Base-by-base conservation (phyloP, 2,329 filamentous ascomycete genomes). In the Drechslera avenae region DNA sequence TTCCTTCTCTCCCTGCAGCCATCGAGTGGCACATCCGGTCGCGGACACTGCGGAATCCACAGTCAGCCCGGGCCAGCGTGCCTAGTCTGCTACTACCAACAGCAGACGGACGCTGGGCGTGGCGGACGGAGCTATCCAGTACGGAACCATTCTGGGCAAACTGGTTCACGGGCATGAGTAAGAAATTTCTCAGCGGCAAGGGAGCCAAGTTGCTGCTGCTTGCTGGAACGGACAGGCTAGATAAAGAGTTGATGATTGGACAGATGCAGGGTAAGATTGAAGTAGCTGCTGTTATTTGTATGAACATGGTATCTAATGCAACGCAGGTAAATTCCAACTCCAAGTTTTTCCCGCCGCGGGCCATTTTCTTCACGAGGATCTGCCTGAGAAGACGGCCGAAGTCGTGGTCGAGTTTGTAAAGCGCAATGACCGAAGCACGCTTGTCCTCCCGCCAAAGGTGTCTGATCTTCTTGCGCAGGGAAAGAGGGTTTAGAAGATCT, bases 301-400 rank as follows among this genome's bases (percentile, higher is more conserved):
- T 45, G 12, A 26, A n/a, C 23, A n/a, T 52, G 28, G 18, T 47
- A 46, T 57, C 64, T 72, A 56, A 71, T 36, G 35, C 40, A 37
- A 23, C 39, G 12, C 85, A 88, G 79, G 92, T 4, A 97, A 97
- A 80, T 99, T 97, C 69, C 91, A 96, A 50, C 79, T 99, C 37
- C 90, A 96, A 63, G 92, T 99, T 5, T 89, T 97, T 64, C 92
- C 94, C 0, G 90, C 96, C 70, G 91, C 94, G 1, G 94, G 94
- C 0, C 94, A 99, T 73, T 99, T 99, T 67, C 86, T 99, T 48
- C 94, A 99, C 60, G 94, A 99, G 73, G 94, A 99, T 72, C 83
- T 93, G 41, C 92, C 94, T 0, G 89, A 91, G 67, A 95, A 93
- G 78, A 95, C 89, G 35, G 94, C 94, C 0, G 81, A 88, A 62